Conservation (phyloP, 2,329 filamentous ascomycete species). For the Periglandula ipomoeae region DNA sequence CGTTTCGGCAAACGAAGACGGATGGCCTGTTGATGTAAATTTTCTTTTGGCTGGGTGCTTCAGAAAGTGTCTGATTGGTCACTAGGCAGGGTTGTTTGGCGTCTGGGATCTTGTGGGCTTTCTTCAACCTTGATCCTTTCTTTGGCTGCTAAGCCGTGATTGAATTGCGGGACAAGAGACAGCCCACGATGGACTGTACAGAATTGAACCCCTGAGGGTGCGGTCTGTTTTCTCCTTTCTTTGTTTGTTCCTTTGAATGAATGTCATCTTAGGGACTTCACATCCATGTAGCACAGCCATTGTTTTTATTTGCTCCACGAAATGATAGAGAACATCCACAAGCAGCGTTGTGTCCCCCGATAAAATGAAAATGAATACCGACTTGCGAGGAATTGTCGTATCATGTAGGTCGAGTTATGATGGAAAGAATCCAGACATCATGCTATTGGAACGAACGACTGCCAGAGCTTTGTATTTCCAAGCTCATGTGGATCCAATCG, state of each 20-base stretch:
- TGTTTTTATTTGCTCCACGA: background rate
- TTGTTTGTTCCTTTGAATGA: background rate
- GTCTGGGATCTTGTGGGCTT: conserved; percentile 21
- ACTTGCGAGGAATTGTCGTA: too few species aligned
- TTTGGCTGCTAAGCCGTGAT: background rate
- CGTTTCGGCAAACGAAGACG: background rate
- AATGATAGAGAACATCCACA: background rate
- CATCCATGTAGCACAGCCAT: background rate
- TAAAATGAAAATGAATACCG: too few species aligned
- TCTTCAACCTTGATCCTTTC: conserved; percentile 10
- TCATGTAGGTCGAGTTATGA: too few species aligned
- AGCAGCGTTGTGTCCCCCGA: background rate
- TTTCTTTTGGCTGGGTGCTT: background rate
- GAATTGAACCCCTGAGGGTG: background rate
- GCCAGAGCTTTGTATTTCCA: background rate
- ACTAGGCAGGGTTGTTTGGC: conserved; percentile 19
- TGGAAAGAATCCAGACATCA: too few species aligned
- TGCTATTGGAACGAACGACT: too few species aligned
- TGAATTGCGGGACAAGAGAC: background rate
- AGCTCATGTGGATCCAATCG: background rate
- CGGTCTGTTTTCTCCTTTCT: background rate
- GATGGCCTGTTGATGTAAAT: background rate
- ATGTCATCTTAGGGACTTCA: background rate
- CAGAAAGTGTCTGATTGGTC: conserved; percentile 7
- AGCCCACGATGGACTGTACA: background rate